Percentiles rank a stretch among this genome's conserved stretches.
Conservation (phyloP, 192 early-diverging fungal genomes). For the Physocladia obscura region DNA sequence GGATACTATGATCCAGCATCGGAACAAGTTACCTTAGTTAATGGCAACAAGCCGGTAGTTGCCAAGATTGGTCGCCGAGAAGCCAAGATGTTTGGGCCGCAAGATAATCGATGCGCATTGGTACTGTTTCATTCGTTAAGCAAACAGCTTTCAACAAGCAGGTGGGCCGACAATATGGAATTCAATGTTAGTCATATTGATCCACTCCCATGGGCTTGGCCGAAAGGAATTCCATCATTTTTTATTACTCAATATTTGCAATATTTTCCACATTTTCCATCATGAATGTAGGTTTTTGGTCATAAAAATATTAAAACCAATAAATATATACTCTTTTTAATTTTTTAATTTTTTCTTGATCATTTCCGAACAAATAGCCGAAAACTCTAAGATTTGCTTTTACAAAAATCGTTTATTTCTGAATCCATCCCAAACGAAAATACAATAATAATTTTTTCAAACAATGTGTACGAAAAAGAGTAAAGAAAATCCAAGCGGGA, state of each 20-base stretch:
- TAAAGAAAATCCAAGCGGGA: too few species aligned
- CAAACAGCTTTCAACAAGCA: not conserved
- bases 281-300: too few species aligned
- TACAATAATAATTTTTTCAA: too few species aligned
- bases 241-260: not conserved
- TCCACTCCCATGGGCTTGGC: slow-evolving; percentile 19
- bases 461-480: too few species aligned
- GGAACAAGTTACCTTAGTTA: slow-evolving; percentile 6
- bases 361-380: too few species aligned
- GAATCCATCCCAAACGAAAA: too few species aligned
- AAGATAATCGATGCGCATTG: not conserved
- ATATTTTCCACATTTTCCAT: slow-evolving; percentile 10
- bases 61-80: slow-evolving; percentile 9
- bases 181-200: slow-evolving; percentile 20
- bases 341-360: too few species aligned
- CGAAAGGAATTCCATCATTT: not conserved
- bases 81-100: not conserved
- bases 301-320: too few species aligned
- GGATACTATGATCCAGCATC: not conserved
- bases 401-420: too few species aligned
- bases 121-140: slow-evolving; percentile 18
- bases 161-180: not conserved
- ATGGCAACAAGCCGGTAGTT: not conserved
- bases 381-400: too few species aligned
- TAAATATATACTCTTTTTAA: too few species aligned